Evolutionary conservation across 495 filamentous ascomycete genomes (phyloP).

Genomic region (Patellaria atrata): DNA sequence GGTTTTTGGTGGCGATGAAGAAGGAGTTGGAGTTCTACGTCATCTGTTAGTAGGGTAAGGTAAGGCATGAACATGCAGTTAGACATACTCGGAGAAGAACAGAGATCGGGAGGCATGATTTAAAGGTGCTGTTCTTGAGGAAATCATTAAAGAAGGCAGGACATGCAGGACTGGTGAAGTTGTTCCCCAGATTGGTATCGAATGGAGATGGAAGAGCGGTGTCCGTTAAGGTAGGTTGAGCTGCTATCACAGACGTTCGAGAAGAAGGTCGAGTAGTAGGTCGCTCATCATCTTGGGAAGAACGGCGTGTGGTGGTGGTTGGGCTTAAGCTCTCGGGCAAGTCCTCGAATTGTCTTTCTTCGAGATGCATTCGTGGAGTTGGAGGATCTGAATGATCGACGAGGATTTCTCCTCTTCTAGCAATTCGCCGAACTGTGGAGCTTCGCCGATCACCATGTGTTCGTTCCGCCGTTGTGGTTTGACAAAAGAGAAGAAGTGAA

Average conservation of each 20-base stretch:
- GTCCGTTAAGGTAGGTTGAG: conserved; percentile 3
- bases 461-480: conserved; percentile 7
- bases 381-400: conserved; percentile 2
- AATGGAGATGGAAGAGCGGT: conserved; percentile 15
- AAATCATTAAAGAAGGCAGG: conserved; percentile 10
- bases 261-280: conserved; percentile 8
- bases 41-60: background rate
- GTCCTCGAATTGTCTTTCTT: no score
- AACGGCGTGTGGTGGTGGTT: conserved; percentile 4
- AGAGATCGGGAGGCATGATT: conserved; percentile 18
- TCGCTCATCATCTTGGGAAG: no score
- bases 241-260: conserved; percentile 8
- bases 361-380: conserved; percentile 16
- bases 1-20: conserved; percentile 55
- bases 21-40: conserved; percentile 52
- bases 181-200: conserved; percentile 16
- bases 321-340: conserved; percentile 3
- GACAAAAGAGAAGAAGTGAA: conserved; percentile 4
- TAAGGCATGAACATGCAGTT: background rate
- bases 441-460: conserved; percentile 14
- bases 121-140: conserved; percentile 7
- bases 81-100: conserved; percentile 16
- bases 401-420: conserved; percentile 10
- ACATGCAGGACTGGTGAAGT: conserved; percentile 17
- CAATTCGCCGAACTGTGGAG: conserved; percentile 6